Evolutionary conservation across 164 flowering plant genomes (phyloP), one percentile per base, ranked within the genome.

Genomic region (Houttuynia cordata): DNA sequence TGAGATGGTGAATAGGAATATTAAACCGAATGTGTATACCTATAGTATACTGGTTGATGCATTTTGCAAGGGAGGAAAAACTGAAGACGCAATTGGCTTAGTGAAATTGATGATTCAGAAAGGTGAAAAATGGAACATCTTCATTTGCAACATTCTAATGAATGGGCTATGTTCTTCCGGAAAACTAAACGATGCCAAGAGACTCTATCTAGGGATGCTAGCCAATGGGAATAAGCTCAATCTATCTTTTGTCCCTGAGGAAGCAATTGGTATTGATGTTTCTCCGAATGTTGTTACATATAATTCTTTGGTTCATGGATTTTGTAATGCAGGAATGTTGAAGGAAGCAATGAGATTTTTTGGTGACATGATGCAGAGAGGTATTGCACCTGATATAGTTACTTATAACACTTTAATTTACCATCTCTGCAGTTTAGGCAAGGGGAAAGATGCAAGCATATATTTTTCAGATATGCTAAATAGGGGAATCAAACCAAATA

Each of bases 131-230:
- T 62, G 62, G 3, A 53, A 50, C 41, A 52, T 22, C 18, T 14
- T 59, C n/a, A 58, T 51, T 6, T 65, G 51, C 24, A 65, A 52
- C 51, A 65, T 62, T 8, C 39, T 65, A 57, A 62, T 67, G 52
- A 47, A 65, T 65, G 68, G 68, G 14, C 51, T 50, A 18, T 65
- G 58, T 53, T n/a, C 59, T 2, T 50, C 25, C 15, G 63, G 63
- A 19, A 50, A 23, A 22, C 24, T 65, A 22, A 71, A 73, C 40
- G 67, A 72, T 30, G 85, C 81, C 6, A 61, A 21, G 53, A 71
- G 74, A 64, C 62, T 82, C 23, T 76, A 30, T 30, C 37, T 30
- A 30, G 6, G 2, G 37, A 30, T 30, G 37, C 37, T 30, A 30
- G 37, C 37, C 37, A 30, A 30, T 30, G 37, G 37, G 37, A 30